Percentiles rank a stretch among this genome's conserved stretches.
Evolutionary conservation across 805 yeast genomes (phyloP).

Genomic region (Blastobotrys robertii): DNA sequence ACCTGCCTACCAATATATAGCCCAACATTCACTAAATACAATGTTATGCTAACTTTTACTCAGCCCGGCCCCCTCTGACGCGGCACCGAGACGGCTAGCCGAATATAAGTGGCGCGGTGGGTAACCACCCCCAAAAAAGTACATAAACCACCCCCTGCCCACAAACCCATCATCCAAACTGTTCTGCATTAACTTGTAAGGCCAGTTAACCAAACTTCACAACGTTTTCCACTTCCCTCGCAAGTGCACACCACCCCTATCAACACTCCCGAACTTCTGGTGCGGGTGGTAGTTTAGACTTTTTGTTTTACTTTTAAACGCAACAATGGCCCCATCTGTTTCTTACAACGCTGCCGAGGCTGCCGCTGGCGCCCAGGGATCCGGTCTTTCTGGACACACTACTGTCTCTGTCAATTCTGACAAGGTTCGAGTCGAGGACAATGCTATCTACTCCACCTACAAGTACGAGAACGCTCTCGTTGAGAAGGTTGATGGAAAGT

Average conservation of each 20-base stretch:
- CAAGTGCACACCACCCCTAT: conserved; percentile 36
- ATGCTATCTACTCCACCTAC: conserved; percentile 46
- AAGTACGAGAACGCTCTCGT: conserved; percentile 71
- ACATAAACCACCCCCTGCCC: background rate
- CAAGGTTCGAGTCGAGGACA: conserved; percentile 41
- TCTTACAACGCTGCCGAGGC: conserved; percentile 20
- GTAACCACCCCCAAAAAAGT: background rate
- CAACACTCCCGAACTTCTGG: conserved; percentile 34
- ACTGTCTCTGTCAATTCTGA: conserved; percentile 47
- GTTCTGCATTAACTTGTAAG: background rate
- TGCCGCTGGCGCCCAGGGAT: conserved; percentile 22
- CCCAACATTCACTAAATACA: too few relatives aligned
- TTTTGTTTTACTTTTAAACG: conserved; percentile 2
- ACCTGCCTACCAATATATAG: too few relatives aligned
- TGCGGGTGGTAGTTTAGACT: conserved; percentile 30
- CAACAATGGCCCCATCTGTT: conserved; percentile 26
- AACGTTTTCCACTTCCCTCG: conserved; percentile 34
- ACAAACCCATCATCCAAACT: background rate
- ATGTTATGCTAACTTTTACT: too few relatives aligned
- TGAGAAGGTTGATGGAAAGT: conserved; percentile 41
- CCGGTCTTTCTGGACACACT: conserved; percentile 31
- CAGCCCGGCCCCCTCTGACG: background rate
- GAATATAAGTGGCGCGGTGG: background rate
- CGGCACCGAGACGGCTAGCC: background rate
- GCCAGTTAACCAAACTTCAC: conserved; percentile 10